Conservation (phyloP, 2,329 filamentous ascomycete genomes). For the Fusarium pseudograminearum region DNA sequence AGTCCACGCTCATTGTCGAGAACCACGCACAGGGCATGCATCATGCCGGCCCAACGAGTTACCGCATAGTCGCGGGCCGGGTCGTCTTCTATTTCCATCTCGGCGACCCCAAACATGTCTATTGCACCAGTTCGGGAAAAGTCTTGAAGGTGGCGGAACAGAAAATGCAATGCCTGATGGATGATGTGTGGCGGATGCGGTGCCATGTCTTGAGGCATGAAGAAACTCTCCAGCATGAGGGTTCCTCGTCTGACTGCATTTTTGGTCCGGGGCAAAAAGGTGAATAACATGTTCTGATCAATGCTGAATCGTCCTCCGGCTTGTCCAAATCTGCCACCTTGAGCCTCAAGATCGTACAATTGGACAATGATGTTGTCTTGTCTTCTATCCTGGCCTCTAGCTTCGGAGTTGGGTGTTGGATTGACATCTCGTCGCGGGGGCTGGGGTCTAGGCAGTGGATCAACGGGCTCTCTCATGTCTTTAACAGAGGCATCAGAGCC, state of each 20-base stretch:
- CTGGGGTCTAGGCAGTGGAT: neutral
- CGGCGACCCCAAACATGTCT: conserved; percentile 35
- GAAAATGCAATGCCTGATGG: conserved; percentile 30
- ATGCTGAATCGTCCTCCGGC: conserved; percentile 25
- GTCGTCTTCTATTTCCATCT: conserved; percentile 23
- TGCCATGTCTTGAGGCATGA: conserved; percentile 12
- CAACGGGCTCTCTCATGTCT: neutral
- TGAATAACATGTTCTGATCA: conserved; percentile 15
- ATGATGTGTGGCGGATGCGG: conserved; percentile 10
- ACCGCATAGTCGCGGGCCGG: conserved; percentile 6
- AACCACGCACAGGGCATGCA: conserved; percentile 46
- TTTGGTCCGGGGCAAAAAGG: conserved; percentile 30
- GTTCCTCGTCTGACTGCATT: conserved; percentile 23
- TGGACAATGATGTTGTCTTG: conserved; percentile 25
- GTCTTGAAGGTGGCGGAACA: conserved; percentile 37
- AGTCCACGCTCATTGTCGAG: conserved; percentile 46
- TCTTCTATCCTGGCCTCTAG: conserved; percentile 4
- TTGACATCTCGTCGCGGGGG: neutral
- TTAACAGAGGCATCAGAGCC: neutral
- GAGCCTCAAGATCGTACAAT: conserved; percentile 17
- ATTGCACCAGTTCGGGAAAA: conserved; percentile 20
- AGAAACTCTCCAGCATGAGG: conserved; percentile 29
- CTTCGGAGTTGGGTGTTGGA: neutral
- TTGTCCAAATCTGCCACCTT: conserved; percentile 13
- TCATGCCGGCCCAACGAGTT: conserved; percentile 27